Evolutionary conservation across 2,329 filamentous ascomycete species (phyloP).

Genomic region (Rhytidhysteron rufulum): DNA sequence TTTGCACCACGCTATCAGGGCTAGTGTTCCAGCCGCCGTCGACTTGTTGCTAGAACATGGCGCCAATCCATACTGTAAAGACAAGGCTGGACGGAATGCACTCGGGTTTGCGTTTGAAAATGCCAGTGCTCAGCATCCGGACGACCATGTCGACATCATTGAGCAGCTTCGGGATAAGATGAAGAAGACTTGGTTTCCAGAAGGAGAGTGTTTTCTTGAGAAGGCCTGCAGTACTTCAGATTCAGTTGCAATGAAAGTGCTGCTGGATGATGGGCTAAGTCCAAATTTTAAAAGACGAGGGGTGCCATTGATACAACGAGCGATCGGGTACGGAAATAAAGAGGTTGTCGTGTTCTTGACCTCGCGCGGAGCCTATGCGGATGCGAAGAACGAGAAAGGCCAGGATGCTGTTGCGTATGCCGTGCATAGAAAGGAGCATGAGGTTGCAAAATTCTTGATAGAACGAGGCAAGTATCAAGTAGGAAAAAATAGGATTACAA

Average conservation of each 20-base stretch:
- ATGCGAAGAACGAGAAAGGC: no score
- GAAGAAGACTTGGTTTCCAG: neutral
- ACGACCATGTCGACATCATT: neutral
- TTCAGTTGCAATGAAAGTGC: neutral
- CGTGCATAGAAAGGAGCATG: no score
- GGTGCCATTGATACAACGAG: neutral
- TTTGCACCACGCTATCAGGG: neutral
- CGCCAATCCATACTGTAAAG: neutral
- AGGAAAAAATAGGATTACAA: no score
- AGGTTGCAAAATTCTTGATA: no score
- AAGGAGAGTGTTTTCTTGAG: neutral
- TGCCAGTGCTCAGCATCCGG: neutral
- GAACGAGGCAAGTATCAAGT: no score
- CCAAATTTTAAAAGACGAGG: neutral
- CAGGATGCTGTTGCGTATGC: no score
- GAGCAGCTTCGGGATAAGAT: neutral
- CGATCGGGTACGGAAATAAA: neutral
- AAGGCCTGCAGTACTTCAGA: neutral
- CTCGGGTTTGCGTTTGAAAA: neutral
- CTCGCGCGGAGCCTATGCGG: neutral
- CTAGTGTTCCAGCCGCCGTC: neutral
- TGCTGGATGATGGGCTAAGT: neutral
- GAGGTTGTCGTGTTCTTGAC: neutral
- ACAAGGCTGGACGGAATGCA: neutral
- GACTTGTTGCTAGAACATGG: neutral